Evolutionary conservation across 139 green algal genomes (phyloP).

Genomic region (Ostreobium quekettii): DNA sequence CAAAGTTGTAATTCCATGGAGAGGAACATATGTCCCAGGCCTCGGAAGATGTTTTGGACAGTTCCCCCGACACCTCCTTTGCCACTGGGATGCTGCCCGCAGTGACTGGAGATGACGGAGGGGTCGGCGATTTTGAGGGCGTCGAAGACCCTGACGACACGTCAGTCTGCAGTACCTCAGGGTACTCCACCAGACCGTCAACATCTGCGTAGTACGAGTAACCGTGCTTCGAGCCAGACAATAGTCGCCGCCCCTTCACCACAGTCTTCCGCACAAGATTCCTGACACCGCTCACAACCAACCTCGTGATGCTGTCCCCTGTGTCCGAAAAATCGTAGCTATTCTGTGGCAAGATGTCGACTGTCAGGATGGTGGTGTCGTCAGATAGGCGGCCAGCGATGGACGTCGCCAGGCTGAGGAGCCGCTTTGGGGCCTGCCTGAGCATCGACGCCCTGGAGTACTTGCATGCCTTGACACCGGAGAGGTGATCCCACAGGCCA

Average conservation of each 20-base stretch:
- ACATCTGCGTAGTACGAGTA: background rate
- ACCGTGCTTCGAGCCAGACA: background rate
- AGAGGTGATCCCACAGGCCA: slow-evolving; percentile 78
- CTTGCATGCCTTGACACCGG: background rate
- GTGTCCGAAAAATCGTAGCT: slow-evolving; percentile 9
- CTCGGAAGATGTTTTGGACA: too few relatives aligned
- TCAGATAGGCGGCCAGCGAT: slow-evolving; percentile 40
- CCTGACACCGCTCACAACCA: background rate
- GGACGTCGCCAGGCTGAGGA: slow-evolving; percentile 2
- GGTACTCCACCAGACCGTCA: slow-evolving; percentile 9
- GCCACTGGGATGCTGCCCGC: too few relatives aligned
- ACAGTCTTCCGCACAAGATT: too few relatives aligned
- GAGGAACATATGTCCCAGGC: too few relatives aligned
- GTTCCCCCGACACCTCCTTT: too few relatives aligned
- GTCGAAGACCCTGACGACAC: too few relatives aligned
- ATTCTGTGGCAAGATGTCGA: slow-evolving; percentile 59
- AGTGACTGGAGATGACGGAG: too few relatives aligned
- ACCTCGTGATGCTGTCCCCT: background rate
- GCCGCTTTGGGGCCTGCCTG: slow-evolving; percentile 11
- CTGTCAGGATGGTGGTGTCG: slow-evolving; percentile 72
- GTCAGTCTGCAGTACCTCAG: background rate
- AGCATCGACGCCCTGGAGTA: background rate
- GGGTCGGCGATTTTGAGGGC: too few relatives aligned
- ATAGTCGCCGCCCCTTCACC: too few relatives aligned
- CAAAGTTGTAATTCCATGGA: too few relatives aligned